Base-by-base conservation (phyloP, 768 basidiomycete genomes). In the Hypholoma sublateritium region DNA sequence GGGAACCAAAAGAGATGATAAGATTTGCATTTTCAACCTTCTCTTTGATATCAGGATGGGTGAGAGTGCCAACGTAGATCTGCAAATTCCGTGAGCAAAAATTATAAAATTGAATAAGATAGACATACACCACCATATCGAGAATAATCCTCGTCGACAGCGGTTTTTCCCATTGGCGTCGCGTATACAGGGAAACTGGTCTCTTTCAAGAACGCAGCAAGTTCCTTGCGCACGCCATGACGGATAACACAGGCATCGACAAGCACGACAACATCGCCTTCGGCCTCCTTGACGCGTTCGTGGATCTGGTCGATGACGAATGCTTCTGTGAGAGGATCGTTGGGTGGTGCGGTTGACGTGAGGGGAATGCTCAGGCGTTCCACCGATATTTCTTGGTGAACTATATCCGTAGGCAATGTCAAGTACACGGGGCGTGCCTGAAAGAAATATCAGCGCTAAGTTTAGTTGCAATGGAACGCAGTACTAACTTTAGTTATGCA, bases 351-450 rank as follows among this genome's bases (percentile, higher is more conserved):
- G 3, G 73, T 64, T 8, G 77, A 76, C 35, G 77, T 75, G 8
- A 90, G 76, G 6, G 87, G 86, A 1, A 77, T 82, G 52, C 80
- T 72, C 52, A 97, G 78, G 17, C 82, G 80, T 39, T 82, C 80
- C 5, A 83, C 71, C 0, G 91, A 80, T 16, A 95, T 85, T 66
- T 86, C 82, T 52, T 77, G 73, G 65, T 82, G 78, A 4, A 89
- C 88, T 51, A 96, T 75, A 68, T 98, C 90, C 5, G 88, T 95
- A 0, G 93, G 95, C 11, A 98, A 77, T 35, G 87, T 82, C 39
- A 98, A 72, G 67, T 98, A 98, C 32, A 90, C 91, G 0, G 95
- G 95, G 17, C 92, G 86, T 25, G 87, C 89, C 83, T 91, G 60
- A 14, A 34, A 24, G 16, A 22, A 9, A 24, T 13, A 6, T 25